Percentiles rank a stretch among this genome's conserved stretches.
Evolutionary conservation across 2,329 filamentous ascomycete genomes (phyloP).

Genomic region (Thermoascus crustaceus): DNA sequence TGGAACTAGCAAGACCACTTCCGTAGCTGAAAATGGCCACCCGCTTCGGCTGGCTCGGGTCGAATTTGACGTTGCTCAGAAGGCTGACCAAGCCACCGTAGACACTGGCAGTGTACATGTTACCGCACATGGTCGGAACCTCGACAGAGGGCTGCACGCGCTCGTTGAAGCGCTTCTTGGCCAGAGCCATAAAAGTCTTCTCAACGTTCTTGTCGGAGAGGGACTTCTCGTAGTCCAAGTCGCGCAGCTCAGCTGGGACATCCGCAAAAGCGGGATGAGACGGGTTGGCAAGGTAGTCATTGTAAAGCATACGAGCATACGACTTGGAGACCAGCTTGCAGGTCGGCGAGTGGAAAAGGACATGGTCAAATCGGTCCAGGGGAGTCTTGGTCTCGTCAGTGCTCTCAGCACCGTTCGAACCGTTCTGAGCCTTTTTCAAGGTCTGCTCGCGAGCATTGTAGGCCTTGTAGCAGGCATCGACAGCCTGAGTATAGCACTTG

Average conservation of each 20-base stretch:
- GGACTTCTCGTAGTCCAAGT: slow-evolving; percentile 71
- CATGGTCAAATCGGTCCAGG: slow-evolving; percentile 74
- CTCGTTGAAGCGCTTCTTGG: slow-evolving; percentile 77
- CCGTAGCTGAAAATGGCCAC: slow-evolving; percentile 73
- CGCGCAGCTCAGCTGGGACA: slow-evolving; percentile 65
- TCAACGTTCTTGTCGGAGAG: slow-evolving; percentile 73
- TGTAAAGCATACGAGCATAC: slow-evolving; percentile 75
- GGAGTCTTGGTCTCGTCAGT: slow-evolving; percentile 50
- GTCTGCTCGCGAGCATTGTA: slow-evolving; percentile 66
- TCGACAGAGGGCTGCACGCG: slow-evolving; percentile 65
- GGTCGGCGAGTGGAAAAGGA: slow-evolving; percentile 74
- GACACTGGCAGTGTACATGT: slow-evolving; percentile 56
- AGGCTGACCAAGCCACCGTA: slow-evolving; percentile 52
- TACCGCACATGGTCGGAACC: slow-evolving; percentile 66
- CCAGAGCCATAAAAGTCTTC: slow-evolving; percentile 76
- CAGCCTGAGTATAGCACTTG: slow-evolving; percentile 72
- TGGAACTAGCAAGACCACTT: slow-evolving; percentile 65
- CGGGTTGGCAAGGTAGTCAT: slow-evolving; percentile 70
- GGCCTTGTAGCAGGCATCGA: slow-evolving; percentile 72
- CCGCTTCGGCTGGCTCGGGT: slow-evolving; percentile 61
- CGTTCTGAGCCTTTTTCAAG: slow-evolving; percentile 44
- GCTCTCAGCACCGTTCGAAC: slow-evolving; percentile 39
- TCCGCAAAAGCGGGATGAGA: slow-evolving; percentile 61
- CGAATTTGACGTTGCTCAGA: slow-evolving; percentile 55
- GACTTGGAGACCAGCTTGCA: slow-evolving; percentile 85